Base-by-base conservation (phyloP, 2,329 filamentous ascomycete species). In the Fusarium vanettenii region DNA sequence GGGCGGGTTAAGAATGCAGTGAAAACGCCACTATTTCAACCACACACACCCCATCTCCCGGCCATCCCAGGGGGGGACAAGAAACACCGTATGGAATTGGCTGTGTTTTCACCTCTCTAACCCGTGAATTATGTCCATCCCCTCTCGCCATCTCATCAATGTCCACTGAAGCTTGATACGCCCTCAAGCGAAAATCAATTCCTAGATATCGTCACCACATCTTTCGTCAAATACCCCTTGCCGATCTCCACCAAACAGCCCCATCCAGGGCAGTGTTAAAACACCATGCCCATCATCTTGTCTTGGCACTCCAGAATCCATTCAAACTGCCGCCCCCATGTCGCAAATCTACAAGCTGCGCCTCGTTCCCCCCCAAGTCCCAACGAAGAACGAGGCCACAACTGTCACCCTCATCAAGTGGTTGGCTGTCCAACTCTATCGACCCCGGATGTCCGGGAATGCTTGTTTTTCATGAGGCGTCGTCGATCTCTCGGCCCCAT, bases 331-430 rank as follows among this genome's bases (percentile, higher is more conserved):
- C 65, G 18, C 25, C 20, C 48, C 63, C 60, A 39, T 66, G 55
- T 63, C 72, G 62, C 68, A 68, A 69, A 76, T 76, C 67, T 72
- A 52, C 29, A 27, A 27, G 31, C 66, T 75, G 69, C 72, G 69
- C 72, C 76, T 69, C 74, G 66, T 67, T 50, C 62, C 60, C 11
- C 64, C 60, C 13, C 25, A 48, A 31, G 4, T n/a, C 29, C 29
- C 29, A 31, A 31, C 29, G 9, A 31, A 31, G 29, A 31, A 59
- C 14, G 27, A 37, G 25, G 52, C 48, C 18, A 14, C 45, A 31
- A 57, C 63, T 68, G 75, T 78, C 75, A 77, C 48, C 50, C 41
- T 66, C 20, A 20, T 8, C 25, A 60, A 56, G 31, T 73, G 75
- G 73, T 74, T 67, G 60, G 60, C 64, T 48, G 18, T 45, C 20